Evolutionary conservation across 2,329 filamentous ascomycete species (phyloP).

Genomic region (Aspergillus aculeatinus): DNA sequence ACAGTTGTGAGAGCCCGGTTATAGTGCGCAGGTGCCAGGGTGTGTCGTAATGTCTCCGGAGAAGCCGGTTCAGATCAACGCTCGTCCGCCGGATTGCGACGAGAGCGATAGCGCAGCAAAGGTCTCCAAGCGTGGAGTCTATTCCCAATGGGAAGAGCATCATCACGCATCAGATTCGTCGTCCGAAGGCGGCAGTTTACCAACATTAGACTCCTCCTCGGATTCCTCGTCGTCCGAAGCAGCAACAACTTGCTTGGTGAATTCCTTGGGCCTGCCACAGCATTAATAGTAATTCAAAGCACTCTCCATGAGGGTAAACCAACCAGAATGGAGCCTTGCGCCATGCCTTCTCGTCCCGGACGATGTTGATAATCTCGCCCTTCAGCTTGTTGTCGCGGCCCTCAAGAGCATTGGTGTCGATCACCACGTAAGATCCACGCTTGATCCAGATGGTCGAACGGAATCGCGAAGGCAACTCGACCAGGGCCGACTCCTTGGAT

Average conservation of each 20-base stretch:
- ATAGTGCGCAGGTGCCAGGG: background rate
- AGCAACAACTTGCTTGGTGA: conserved; percentile 63
- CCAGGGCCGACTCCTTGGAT: conserved; percentile 63
- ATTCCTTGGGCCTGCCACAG: conserved; percentile 71
- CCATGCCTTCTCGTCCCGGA: conserved; percentile 89
- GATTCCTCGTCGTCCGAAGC: conserved; percentile 70
- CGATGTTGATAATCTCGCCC: conserved; percentile 90
- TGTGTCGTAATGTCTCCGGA: background rate
- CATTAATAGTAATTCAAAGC: conserved; percentile 12
- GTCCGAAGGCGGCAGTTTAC: conserved; percentile 80
- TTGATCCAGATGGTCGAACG: conserved; percentile 93
- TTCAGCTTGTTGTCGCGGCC: conserved; percentile 72
- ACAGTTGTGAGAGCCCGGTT: background rate
- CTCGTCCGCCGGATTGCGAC: background rate
- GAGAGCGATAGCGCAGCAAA: background rate
- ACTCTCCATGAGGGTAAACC: conserved; percentile 16
- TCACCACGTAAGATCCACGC: conserved; percentile 79
- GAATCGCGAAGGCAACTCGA: conserved; percentile 81
- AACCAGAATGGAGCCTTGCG: conserved; percentile 86
- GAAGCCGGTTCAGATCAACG: background rate
- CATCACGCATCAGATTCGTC: conserved; percentile 70
- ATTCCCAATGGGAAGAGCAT: conserved; percentile 10
- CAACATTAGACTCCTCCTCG: conserved; percentile 75
- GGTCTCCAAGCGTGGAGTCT: background rate
- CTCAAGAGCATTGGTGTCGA: conserved; percentile 68